Evolutionary conservation across 1,284 basidiomycete genomes (phyloP), one percentile per base, ranked within the genome.

Genomic region (Microbotryum intermedium): DNA sequence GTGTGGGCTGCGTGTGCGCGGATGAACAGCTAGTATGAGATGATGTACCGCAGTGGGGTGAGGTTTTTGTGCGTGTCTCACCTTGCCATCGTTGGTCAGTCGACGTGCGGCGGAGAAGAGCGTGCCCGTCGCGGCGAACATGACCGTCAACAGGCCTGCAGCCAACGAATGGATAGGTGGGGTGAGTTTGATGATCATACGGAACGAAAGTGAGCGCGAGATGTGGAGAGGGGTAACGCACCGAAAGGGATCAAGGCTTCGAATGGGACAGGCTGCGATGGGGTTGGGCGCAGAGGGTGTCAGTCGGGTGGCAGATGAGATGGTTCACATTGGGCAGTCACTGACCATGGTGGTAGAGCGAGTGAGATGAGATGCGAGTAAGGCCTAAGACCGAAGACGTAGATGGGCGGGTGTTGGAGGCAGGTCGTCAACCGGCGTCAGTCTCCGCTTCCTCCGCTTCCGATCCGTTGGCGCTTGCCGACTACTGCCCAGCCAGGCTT

Each of bases 171-270:
- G 18, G 21, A 21, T 20, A 1, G 8, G 23, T 8, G 8, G 44
- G 9, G 4, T 21, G 34, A 42, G 53, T 61, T 44, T n/a, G 18
- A 11, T 25, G 9, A 46, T 46, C 50, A 45, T 53, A 50, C 45
- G 26, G 5, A n/a, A n/a, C 45, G 45, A 52, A 50, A 21, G 46
- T 45, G 34, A n/a, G 57, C 30, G 43, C 34, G 21, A 18, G 20
- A 59, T 30, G 52, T 39, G 26, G 51, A 56, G 53, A 34, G 59
- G 53, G 9, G 25, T 54, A 51, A 67, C 72, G 58, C 74, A 90
- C 91, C 90, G 72, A 91, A 90, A 50, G 91, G 91, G 79, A 95
- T 88, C 69, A 93, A 81, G 51, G 91, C 90, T 80, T 94, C 90
- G 86, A 88, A 94, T 67, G 90, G 90, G 72, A 93, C 84, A 60